Conservation (phyloP, 2,329 filamentous ascomycete species). For the Amesomyces nigricolor region DNA sequence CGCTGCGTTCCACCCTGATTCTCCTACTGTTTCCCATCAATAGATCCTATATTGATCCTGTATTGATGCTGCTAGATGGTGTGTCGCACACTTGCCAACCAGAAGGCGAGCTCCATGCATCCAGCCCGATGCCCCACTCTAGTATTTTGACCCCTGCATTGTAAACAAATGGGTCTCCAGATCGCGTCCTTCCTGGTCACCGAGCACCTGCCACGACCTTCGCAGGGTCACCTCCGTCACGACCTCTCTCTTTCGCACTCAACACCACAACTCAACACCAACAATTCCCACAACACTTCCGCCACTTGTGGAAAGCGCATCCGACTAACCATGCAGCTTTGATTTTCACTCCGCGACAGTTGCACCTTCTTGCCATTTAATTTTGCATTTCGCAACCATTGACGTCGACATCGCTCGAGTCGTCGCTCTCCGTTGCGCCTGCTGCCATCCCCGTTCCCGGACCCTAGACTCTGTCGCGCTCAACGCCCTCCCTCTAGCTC, state of each 20-base stretch:
- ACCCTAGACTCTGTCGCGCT: slow-evolving; percentile 11
- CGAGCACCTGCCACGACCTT: neutral
- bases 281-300: too few relatives aligned
- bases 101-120: neutral
- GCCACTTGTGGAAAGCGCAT: neutral
- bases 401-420: neutral
- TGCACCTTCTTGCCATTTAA: neutral
- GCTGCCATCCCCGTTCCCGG: neutral
- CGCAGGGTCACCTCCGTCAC: slow-evolving; percentile 1
- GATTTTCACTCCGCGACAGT: neutral
- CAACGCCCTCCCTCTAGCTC: slow-evolving; percentile 18
- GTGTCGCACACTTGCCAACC: slow-evolving; percentile 3
- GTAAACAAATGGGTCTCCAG: slow-evolving; percentile 21
- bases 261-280: neutral
- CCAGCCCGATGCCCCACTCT: slow-evolving; percentile 7
- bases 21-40: too few relatives aligned
- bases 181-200: slow-evolving; percentile 19
- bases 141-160: slow-evolving; percentile 17
- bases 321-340: slow-evolving; percentile 2
- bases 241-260: slow-evolving; percentile 2
- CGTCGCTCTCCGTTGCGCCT: slow-evolving; percentile 5
- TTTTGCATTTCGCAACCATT: neutral
- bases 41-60: neutral
- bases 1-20: too few relatives aligned
- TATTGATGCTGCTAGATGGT: neutral